A percentile compares a stretch with the other conserved stretches of the same genome.
Evolutionary conservation across 441 rosid species (phyloP).

Genomic region (Populus hybrid): DNA sequence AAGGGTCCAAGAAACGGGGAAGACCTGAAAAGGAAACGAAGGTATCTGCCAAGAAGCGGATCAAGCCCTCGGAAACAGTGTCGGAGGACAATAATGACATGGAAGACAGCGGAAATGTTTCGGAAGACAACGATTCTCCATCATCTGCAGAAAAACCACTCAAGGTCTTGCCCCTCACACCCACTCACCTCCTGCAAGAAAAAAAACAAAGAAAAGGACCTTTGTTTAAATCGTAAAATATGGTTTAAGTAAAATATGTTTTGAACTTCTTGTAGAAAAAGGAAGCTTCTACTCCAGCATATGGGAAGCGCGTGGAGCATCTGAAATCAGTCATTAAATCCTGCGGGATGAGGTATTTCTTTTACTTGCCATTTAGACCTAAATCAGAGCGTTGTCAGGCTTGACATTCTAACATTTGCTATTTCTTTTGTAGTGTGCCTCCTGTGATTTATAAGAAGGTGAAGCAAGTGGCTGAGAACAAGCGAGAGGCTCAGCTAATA

Average conservation of each 20-base stretch:
- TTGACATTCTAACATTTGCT: constrained; percentile 19
- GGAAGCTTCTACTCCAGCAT: constrained; percentile 55
- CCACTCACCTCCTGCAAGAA: background rate
- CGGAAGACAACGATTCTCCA: constrained; percentile 50
- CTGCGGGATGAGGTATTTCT: constrained; percentile 72
- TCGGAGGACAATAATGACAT: constrained; percentile 41
- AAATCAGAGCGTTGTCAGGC: constrained; percentile 10
- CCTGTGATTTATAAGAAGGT: constrained; percentile 79
- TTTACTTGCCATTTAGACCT: constrained; percentile 13
- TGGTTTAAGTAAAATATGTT: constrained; percentile 14
- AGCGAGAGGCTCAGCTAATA: constrained; percentile 67
- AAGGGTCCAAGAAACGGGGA: constrained; percentile 58
- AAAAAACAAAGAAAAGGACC: background rate
- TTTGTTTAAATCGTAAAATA: background rate
- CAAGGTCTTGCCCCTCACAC: constrained; percentile 39
- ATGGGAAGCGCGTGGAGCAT: constrained; percentile 81
- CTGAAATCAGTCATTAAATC: constrained; percentile 79
- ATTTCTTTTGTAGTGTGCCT: constrained; percentile 53
- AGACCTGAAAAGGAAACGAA: constrained; percentile 48
- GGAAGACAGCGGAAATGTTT: constrained; percentile 40
- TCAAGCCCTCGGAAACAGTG: constrained; percentile 41
- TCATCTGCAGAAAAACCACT: constrained; percentile 51
- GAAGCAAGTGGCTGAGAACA: constrained; percentile 79
- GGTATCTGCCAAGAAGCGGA: constrained; percentile 47
- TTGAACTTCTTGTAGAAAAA: constrained; percentile 51